These are phyloP conservation scores for Aspergillus affinis DNA, from an alignment of 495 filamentous ascomycete species.

Conservation along the genomic window DNA sequence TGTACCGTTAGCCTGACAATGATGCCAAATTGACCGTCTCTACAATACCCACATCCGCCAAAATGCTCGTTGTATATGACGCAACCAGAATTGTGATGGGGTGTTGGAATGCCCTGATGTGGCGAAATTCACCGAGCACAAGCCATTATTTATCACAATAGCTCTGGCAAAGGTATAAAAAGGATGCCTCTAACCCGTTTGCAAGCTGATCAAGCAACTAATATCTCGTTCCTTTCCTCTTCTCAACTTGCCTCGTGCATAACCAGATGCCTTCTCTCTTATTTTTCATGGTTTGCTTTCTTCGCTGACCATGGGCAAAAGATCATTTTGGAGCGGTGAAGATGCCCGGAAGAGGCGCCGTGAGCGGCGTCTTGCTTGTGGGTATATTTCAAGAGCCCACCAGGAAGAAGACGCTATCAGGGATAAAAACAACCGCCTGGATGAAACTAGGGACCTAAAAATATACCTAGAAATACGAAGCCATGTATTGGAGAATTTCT, in stretches of 20 bases:
- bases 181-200: constrained; percentile 7
- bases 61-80: constrained; percentile 8
- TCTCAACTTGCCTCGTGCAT: constrained; percentile 6
- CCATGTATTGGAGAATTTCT: no score
- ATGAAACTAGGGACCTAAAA: no score
- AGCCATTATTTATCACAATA: constrained; percentile 8
- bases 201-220: constrained; percentile 9
- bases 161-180: constrained; percentile 14
- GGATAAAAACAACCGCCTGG: constrained; percentile 11
- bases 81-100: constrained; percentile 5
- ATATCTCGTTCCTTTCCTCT: constrained; percentile 9
- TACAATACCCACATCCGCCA: constrained; percentile 7
- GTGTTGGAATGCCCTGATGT: constrained; percentile 11
- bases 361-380: constrained; percentile 8
- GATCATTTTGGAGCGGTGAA: constrained; percentile 7
- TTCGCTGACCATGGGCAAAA: constrained; percentile 11
- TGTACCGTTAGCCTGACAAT: constrained; percentile 8
- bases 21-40: constrained; percentile 9
- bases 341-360: constrained; percentile 4
- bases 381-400: constrained; percentile 11
- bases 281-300: constrained; percentile 8
- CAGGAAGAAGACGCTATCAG: constrained; percentile 10
- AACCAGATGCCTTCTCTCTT: constrained; percentile 10
- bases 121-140: constrained; percentile 5
- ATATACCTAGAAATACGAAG: no score